Base-by-base conservation (phyloP, 2,329 filamentous ascomycete species). In the Colletotrichum tofieldiae region DNA sequence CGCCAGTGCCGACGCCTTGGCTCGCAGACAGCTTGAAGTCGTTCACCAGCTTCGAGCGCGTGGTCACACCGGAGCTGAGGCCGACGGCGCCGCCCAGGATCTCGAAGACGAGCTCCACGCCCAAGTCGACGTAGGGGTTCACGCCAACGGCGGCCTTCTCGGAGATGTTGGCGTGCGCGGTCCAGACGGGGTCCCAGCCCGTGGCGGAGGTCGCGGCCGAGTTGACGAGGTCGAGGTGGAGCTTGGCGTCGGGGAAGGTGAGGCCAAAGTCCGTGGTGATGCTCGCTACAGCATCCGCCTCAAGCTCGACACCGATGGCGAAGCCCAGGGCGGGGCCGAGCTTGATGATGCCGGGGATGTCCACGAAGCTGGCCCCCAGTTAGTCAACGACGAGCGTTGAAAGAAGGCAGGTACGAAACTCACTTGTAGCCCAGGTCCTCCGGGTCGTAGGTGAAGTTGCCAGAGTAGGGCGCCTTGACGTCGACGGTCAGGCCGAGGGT, bases 211-310 rank as follows among this genome's bases (percentile, higher is more conserved):
- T 78, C 14, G 76, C 65, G 1, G 76, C 76, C 3, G 67, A 71
- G 65, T 83, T 77, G 37, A 79, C 78, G 58, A 81, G 75, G 64
- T 76, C 76, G 14, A 77, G 73, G 52, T 78, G 77, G 9, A 81
- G 76, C 3, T 74, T 75, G 43, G 75, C 77, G 61, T 73, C 75
- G 8, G 66, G 49, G 59, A 77, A 65, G 61, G 65, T 71, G 23
- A 75, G 71, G 43, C 76, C 76, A 49, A 76, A 65, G 49, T 69
- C 71, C n/a, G 74, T 74, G 35, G 65, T 69, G 43, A 77, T 69
- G 29, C 62, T 64, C 5, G 76, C 67, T 55, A 49, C 68, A 18
- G 59, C 61, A 54, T 59, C 35, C 55, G 68, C 56, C 52, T 71
- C 69, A 47, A 75, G 39, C 68, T 70, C 72, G 45, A 74, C 58